These are phyloP conservation scores for Xylariaceae sp. DNA, from an alignment of 2,329 filamentous ascomycete genomes.

Conservation along the genomic window DNA sequence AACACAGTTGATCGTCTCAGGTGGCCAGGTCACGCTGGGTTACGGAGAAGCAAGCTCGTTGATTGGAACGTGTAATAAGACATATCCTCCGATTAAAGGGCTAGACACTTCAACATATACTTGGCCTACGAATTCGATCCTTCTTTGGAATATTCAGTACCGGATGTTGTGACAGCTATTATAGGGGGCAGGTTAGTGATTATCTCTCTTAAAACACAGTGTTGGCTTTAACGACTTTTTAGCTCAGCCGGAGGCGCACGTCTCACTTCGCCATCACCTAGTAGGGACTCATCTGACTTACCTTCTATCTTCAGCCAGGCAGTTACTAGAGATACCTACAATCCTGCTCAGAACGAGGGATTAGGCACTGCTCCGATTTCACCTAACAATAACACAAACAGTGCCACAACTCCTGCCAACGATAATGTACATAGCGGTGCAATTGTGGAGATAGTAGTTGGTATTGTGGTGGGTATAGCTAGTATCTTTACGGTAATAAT, in stretches of 20 bases:
- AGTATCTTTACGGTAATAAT: background rate
- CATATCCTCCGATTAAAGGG: slow-evolving; percentile 27
- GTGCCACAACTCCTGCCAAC: background rate
- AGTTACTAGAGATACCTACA: slow-evolving; percentile 21
- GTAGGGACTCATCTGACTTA: slow-evolving; percentile 21
- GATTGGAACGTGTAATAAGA: slow-evolving; percentile 15
- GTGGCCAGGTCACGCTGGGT: slow-evolving; percentile 15
- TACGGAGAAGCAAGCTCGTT: background rate
- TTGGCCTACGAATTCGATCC: slow-evolving; percentile 28
- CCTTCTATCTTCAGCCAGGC: slow-evolving; percentile 22
- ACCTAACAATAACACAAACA: background rate
- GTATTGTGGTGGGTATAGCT: background rate
- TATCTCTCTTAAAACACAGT: background rate
- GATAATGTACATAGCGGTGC: background rate
- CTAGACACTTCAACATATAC: slow-evolving; percentile 28
- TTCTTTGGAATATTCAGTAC: slow-evolving; percentile 22
- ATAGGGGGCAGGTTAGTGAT: slow-evolving; percentile 28
- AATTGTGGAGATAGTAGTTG: slow-evolving; percentile 15
- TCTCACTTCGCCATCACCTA: slow-evolving; percentile 9
- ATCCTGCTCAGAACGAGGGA: background rate
- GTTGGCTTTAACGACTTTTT: background rate
- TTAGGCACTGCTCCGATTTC: background rate
- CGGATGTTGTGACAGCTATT: slow-evolving; percentile 19
- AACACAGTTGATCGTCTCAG: slow-evolving; percentile 26
- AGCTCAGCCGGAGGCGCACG: slow-evolving; percentile 24